Conservation (phyloP, 371 early-diverging fungal species). For the Mortierella sp. region DNA sequence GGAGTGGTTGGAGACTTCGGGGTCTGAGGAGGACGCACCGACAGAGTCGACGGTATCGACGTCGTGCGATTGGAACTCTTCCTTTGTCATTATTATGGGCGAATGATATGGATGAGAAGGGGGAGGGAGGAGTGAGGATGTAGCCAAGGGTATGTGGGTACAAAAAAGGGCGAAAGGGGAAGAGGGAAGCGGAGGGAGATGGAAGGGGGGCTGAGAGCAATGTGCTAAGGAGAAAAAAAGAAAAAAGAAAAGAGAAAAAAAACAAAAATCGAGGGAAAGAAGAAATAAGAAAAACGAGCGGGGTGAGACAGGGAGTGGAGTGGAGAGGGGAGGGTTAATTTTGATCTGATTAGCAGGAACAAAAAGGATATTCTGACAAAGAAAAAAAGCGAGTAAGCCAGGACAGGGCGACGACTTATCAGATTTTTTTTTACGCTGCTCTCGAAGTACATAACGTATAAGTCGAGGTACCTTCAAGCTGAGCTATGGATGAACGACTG, state of each 20-base stretch:
- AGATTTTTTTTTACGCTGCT: constrained; percentile 1
- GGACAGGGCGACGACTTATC: neutral
- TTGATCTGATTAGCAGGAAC: neutral
- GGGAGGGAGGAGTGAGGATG: neutral
- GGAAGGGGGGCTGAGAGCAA: neutral
- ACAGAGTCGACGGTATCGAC: neutral
- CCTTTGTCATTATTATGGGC: constrained; percentile 1
- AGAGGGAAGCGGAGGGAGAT: neutral
- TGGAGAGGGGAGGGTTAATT: too few relatives aligned
- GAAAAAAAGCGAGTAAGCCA: neutral
- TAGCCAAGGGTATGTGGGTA: neutral
- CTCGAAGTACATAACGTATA: too few relatives aligned
- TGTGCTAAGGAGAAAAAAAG: neutral
- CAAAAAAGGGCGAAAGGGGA: neutral
- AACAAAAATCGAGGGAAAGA: neutral
- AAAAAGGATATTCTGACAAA: constrained; percentile 3
- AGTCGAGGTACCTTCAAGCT: too few relatives aligned
- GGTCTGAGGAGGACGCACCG: constrained; percentile 1
- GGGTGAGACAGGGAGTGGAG: neutral
- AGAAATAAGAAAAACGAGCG: neutral
- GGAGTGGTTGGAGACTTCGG: neutral
- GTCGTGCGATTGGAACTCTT: neutral
- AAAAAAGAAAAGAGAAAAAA: neutral
- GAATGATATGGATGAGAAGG: constrained; percentile 5
- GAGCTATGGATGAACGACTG: too few relatives aligned